Evolutionary conservation across 1,284 basidiomycete genomes (phyloP), one percentile per base, ranked within the genome.

Genomic region (Exobasidium rhododendri): DNA sequence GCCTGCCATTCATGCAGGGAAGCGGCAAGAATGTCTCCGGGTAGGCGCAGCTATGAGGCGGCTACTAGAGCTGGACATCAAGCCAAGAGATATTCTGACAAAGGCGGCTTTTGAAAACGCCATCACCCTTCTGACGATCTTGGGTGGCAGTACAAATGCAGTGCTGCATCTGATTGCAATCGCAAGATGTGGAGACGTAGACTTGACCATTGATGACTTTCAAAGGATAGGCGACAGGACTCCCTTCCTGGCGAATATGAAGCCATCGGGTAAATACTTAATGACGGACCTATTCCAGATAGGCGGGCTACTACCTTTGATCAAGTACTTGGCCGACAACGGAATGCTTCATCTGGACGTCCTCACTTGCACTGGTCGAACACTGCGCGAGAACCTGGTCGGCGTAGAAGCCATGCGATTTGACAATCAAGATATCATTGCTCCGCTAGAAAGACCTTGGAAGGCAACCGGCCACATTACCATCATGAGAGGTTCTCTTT

Each of bases 31-130:
- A 80, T 94, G 92, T 73, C 83, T 89, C 74, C 86, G 85, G 64
- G 91, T 91, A 43, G 93, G 90, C 2, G 85, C 84, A 64, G 90
- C 89, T 73, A 85, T 97, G 79, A 91, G 87, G 78, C 86, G 85
- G 65, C 82, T 97, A 56, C 85, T 97, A 55, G 90, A 88, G 73
- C 82, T 88, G 58, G 91, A 97, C 77, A 83, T 94, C 73, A 94
- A 94, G 80, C 93, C 93, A 80, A 84, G 28, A 87, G 90, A 97
- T 78, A 97, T 97, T 81, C 97, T 97, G 92, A 97, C 93, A 22
- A 86, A 89, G 29, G 85, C 87, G 20, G 93, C 94, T 2, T 97
- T 97, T 74, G 94, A 97, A 82, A 97, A 97, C 81, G 94, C 94
- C 20, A 92, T 97, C 60, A 78, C 77, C 86, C 92, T 89, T 10